These are phyloP conservation scores for Cadophora gregata DNA, from an alignment of 2,329 filamentous ascomycete genomes.

Conservation along the genomic window DNA sequence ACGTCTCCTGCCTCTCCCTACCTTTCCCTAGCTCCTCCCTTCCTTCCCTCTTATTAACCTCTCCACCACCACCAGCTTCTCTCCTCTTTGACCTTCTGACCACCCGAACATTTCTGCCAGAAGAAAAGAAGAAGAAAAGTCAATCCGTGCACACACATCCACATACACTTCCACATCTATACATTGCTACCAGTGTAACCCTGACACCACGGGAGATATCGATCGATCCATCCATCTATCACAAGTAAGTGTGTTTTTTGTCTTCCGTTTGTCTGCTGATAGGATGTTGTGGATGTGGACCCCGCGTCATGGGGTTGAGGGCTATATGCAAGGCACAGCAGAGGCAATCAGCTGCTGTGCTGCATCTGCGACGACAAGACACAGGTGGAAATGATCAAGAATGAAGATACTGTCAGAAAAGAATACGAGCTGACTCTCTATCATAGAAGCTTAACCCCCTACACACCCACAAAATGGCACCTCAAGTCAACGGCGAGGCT, in stretches of 20 bases:
- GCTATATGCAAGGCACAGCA: slow-evolving; percentile 10
- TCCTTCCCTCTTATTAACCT: slow-evolving; percentile 22
- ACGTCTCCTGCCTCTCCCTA: background rate
- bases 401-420: background rate
- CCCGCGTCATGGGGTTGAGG: background rate
- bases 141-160: background rate
- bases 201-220: background rate
- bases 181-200: slow-evolving; percentile 11
- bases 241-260: slow-evolving; percentile 8
- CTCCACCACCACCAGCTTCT: slow-evolving; percentile 20
- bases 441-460: slow-evolving; percentile 24
- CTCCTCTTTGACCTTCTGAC: slow-evolving; percentile 23
- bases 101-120: slow-evolving; percentile 14
- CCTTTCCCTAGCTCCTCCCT: background rate
- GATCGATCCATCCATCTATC: background rate
- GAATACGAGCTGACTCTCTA: slow-evolving; percentile 28
- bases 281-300: background rate
- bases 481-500: slow-evolving; percentile 58
- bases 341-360: background rate
- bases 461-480: slow-evolving; percentile 41
- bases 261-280: slow-evolving; percentile 1
- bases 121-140: too few relatives aligned
- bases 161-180: background rate
- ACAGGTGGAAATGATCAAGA: background rate
- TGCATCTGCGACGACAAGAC: background rate